Conservation (phyloP, 352 stramenopile species). For the Peronospora farinosa region DNA sequence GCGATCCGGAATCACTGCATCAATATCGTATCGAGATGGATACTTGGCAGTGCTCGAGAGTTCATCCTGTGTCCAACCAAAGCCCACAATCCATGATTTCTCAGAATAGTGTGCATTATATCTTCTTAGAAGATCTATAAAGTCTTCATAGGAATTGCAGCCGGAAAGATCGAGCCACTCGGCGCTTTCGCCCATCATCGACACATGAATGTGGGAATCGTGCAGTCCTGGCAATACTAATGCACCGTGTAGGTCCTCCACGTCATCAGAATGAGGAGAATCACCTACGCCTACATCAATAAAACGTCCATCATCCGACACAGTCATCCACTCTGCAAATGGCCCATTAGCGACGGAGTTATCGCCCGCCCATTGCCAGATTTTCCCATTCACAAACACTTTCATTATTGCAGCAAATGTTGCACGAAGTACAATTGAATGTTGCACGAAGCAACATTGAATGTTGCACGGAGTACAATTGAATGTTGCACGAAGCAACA, state of each 20-base stretch:
- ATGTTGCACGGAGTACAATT: not conserved
- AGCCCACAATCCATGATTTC: conserved; percentile 73
- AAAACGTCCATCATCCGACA: conserved; percentile 44
- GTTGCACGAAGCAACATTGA: too few species aligned
- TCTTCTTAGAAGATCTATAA: conserved; percentile 39
- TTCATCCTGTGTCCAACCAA: conserved; percentile 84
- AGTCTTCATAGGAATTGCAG: conserved; percentile 68
- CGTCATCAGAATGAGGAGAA: conserved; percentile 12
- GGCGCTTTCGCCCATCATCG: conserved; percentile 73
- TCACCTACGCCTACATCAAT: conserved; percentile 27
- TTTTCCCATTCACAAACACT: conserved; percentile 55
- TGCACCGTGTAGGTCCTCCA: conserved; percentile 43
- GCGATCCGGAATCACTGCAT: conserved; percentile 56
- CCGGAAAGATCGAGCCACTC: conserved; percentile 79
- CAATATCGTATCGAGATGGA: conserved; percentile 69
- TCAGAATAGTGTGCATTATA: conserved; percentile 62
- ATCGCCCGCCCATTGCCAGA: conserved; percentile 52
- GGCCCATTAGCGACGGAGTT: not conserved
- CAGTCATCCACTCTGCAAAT: conserved; percentile 54
- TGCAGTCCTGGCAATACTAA: conserved; percentile 83
- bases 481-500: too few species aligned
- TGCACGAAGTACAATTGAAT: not conserved
- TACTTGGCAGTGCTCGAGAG: conserved; percentile 56
- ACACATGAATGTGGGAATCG: conserved; percentile 87
- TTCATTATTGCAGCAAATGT: conserved; percentile 22